Evolutionary conservation across 805 yeast species (phyloP).

Genomic region (Candida stauntonica): DNA sequence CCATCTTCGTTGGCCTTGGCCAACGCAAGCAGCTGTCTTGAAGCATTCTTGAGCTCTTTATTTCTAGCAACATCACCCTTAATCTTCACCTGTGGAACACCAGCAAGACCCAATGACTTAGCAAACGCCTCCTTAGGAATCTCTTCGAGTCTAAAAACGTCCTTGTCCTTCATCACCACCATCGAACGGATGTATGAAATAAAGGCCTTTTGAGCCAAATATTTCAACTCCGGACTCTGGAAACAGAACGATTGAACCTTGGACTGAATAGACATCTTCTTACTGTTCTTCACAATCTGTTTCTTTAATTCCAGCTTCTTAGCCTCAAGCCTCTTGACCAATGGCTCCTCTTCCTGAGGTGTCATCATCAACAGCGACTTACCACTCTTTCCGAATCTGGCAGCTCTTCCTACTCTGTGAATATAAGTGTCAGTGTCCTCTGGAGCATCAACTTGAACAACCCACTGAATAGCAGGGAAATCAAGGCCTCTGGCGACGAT

Average conservation of each 20-base stretch:
- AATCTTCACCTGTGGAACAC: slow-evolving; percentile 90
- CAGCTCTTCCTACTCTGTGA: slow-evolving; percentile 95
- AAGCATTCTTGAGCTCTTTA: slow-evolving; percentile 76
- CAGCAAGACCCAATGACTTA: slow-evolving; percentile 85
- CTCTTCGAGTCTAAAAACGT: slow-evolving; percentile 71
- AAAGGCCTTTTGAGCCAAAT: slow-evolving; percentile 93
- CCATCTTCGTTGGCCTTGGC: slow-evolving; percentile 63
- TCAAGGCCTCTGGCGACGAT: slow-evolving; percentile 98
- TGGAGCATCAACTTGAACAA: slow-evolving; percentile 91
- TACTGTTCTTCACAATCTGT: slow-evolving; percentile 70
- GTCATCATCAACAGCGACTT: slow-evolving; percentile 76
- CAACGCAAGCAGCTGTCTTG: slow-evolving; percentile 62
- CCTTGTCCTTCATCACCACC: slow-evolving; percentile 81
- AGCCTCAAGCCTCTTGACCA: slow-evolving; percentile 56
- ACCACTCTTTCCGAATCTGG: slow-evolving; percentile 89
- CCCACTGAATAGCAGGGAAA: slow-evolving; percentile 91
- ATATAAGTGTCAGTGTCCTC: slow-evolving; percentile 87
- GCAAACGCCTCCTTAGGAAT: slow-evolving; percentile 84
- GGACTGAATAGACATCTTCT: slow-evolving; percentile 65
- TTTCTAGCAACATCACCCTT: slow-evolving; percentile 42
- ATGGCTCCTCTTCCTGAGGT: slow-evolving; percentile 77
- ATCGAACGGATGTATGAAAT: slow-evolving; percentile 86
- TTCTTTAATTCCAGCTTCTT: slow-evolving; percentile 67
- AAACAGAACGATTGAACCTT: slow-evolving; percentile 89
- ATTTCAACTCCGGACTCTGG: slow-evolving; percentile 86